Base-by-base conservation (phyloP, 176 grass and related monocot species). In the Metroxylon sagu region DNA sequence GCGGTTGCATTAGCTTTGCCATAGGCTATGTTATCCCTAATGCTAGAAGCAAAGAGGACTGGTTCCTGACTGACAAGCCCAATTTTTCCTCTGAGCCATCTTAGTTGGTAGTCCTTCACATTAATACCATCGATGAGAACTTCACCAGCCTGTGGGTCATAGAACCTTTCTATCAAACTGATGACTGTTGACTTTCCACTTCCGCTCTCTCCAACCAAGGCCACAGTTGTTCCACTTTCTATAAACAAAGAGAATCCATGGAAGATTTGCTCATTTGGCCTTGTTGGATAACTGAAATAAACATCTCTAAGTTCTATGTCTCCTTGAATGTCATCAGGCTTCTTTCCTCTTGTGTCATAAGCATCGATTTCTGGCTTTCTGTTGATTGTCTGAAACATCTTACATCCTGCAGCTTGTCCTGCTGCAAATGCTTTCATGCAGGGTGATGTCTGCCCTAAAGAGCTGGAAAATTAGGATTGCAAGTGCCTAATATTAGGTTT, bases 41-140 rank as follows among this genome's bases (percentile, higher is more conserved):
- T 85, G 70, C 74, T 95, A 53, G 71, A 75, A 58, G 78, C 68
- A 80, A 95, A 95, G 29, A 95, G 74, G 25, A 95, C 71, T 18
- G 89, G 89, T 29, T 95, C 89, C 76, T 95, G 89, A 73, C 89
- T 88, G 39, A 95, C 89, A 76, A 95, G 84, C 63, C 89, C 85
- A 17, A 95, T 95, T 78, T 95, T 95, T n/a, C 84, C 74, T 82
- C 89, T 82, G 35, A 95, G 82, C 89, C 84, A 95, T 54, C 75
- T 79, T 31, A 95, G 67, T 54, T 95, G 89, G 50, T 88, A 95
- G 31, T 95, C 85, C 66, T 81, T 95, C 52, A 95, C 73, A 74
- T 95, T 77, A 1, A 80, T 53, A 31, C 77, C 78, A 57, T 95
- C 89, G 59, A 95, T 95, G 39, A 95, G 69, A 61, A 95, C 84